Conservation (phyloP, 2,329 filamentous ascomycete species). For the Cladosporium velox region DNA sequence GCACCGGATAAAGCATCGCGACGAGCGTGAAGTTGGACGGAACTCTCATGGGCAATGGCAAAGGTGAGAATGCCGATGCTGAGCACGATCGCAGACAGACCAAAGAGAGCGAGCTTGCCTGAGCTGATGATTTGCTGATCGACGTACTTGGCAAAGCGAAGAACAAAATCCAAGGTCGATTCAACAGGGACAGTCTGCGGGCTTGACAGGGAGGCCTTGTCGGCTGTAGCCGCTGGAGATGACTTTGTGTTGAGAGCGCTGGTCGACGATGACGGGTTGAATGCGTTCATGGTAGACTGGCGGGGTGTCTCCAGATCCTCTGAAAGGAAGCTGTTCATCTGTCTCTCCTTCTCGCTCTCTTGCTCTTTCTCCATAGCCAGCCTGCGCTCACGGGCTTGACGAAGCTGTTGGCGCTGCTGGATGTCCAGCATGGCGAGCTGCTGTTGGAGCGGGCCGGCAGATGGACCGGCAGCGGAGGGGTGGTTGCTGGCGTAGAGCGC, state of each 20-base stretch:
- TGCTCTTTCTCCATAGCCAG: constrained; percentile 20
- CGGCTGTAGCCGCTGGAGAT: neutral
- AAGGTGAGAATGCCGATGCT: neutral
- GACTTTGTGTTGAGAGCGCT: neutral
- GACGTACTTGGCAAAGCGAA: neutral
- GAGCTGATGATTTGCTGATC: neutral
- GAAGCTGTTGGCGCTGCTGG: constrained; percentile 11
- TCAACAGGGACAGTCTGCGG: neutral
- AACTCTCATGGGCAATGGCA: neutral
- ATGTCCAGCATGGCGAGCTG: constrained; percentile 14
- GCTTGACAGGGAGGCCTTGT: neutral
- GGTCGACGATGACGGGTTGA: neutral
- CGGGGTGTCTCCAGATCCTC: constrained; percentile 38
- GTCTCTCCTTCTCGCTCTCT: constrained; percentile 29
- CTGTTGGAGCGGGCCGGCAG: constrained; percentile 6
- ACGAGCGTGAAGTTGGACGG: neutral
- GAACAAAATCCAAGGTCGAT: neutral
- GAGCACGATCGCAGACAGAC: neutral
- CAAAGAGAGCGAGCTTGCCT: neutral
- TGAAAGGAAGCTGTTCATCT: constrained; percentile 33
- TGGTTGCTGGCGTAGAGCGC: neutral
- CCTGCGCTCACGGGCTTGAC: constrained; percentile 1
- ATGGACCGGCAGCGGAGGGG: neutral
- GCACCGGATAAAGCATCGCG: constrained; percentile 20
- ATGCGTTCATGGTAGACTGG: constrained; percentile 30